Evolutionary conservation across 257 asterid genomes (phyloP), one percentile per base, ranked within the genome.

Genomic region (Agastache rugosa): DNA sequence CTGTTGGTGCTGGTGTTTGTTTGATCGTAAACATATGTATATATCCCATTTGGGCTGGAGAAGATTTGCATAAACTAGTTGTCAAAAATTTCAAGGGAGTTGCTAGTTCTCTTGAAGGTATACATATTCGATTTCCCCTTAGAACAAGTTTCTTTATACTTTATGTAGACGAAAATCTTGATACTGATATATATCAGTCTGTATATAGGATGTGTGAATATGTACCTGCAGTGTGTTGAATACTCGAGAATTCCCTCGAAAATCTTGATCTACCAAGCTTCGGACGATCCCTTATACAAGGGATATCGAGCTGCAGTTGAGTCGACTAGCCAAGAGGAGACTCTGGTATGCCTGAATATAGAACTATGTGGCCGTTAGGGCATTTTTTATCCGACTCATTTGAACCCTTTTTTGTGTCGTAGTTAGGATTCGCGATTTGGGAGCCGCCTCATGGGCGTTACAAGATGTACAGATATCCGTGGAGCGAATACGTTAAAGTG

Each of bases 401-500:
- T 70, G 39, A 25, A 25, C 29, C 11, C 11, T 5, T 64, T 35
- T 53, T 22, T 34, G 8, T 68, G 75, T 75, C 47, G 64, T 87
- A 89, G 97, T 78, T 91, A 47, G 86, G 88, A 66, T 95, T 92
- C 77, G 99, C 99, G 11, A 63, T 84, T 55, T 95, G 99, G 99
- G 99, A 95, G 82, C 99, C 98, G 0, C 98, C 99, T 76, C 99
- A 95, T 60, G 99, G 99, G 34, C 97, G 93, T 17, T 95, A 95
- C 88, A 95, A 78, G 54, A 95, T 92, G 98, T 88, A 89, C 60
- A 85, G 79, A 2, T 95, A 90, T 79, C 99, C 99, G 3, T 92
- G 98, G 99, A 78, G 85, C 44, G 90, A 89, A 12, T 95, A 90
- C 75, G 93, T 92, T 29, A 92, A 86, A 87, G 97, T 92, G 61